Evolutionary conservation across 768 basidiomycete species (phyloP).

Genomic region (Hygrocybe punicea): DNA sequence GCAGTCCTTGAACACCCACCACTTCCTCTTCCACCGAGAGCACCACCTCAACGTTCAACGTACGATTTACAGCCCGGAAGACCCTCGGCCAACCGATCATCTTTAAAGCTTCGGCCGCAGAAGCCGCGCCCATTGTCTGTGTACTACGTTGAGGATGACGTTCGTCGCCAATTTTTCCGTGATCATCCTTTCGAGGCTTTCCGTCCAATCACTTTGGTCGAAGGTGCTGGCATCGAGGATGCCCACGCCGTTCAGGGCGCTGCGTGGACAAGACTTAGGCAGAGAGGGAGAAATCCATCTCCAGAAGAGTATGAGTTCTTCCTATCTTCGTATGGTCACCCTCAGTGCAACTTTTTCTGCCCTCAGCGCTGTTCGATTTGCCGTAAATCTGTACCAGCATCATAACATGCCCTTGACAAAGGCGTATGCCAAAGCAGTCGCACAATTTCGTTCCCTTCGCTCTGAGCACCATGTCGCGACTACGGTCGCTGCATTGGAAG

Average conservation of each 20-base stretch:
- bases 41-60: slow-evolving; percentile 53
- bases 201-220: slow-evolving; percentile 72
- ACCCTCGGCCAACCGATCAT: slow-evolving; percentile 14
- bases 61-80: slow-evolving; percentile 45
- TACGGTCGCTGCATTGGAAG: slow-evolving; percentile 75
- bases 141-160: slow-evolving; percentile 76
- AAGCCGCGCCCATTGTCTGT: slow-evolving; percentile 55
- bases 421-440: slow-evolving; percentile 76
- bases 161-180: slow-evolving; percentile 87
- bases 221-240: slow-evolving; percentile 56
- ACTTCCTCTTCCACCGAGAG: slow-evolving; percentile 75
- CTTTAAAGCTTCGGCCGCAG: slow-evolving; percentile 36
- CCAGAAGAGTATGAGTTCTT: slow-evolving; percentile 78
- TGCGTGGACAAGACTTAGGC: slow-evolving; percentile 75
- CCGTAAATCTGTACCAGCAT: slow-evolving; percentile 69
- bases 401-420: slow-evolving; percentile 63
- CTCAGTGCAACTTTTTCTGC: not conserved
- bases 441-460: slow-evolving; percentile 85
- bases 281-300: slow-evolving; percentile 77
- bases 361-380: slow-evolving; percentile 71
- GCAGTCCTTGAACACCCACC: slow-evolving; percentile 88
- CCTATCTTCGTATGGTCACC: not conserved
- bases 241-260: slow-evolving; percentile 55
- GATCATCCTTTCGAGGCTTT: slow-evolving; percentile 98
- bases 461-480: slow-evolving; percentile 79